A percentile compares a stretch with the other conserved stretches of the same genome.
phyloP scores from a whole-genome alignment of 202 grass and related monocot species.

The Setaria viridis region DNA sequence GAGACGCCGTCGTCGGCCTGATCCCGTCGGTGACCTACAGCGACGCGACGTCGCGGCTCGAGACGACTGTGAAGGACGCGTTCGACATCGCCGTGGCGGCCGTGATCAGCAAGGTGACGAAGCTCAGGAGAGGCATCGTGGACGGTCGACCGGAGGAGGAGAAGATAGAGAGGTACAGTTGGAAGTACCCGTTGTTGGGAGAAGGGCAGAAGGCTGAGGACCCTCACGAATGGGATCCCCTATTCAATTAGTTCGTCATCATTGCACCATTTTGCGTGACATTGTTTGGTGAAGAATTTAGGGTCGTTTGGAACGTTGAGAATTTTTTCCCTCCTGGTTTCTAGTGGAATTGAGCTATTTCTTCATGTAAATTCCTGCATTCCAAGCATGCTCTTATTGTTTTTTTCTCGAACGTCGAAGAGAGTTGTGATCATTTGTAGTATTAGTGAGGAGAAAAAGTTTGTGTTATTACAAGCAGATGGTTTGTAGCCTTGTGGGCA shows the following conservation, averaged over 20 bases:
- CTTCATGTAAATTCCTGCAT: not conserved
- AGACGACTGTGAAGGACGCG: slow-evolving; percentile 63
- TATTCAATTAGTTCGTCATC: slow-evolving; percentile 47
- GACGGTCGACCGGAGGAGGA: slow-evolving; percentile 35
- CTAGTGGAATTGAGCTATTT: not conserved
- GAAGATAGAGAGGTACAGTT: slow-evolving; percentile 57
- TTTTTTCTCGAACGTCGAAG: not conserved
- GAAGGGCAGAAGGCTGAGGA: slow-evolving; percentile 49
- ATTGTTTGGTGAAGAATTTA: not conserved
- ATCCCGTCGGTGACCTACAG: slow-evolving; percentile 66
- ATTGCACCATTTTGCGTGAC: not conserved
- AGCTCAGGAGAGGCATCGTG: slow-evolving; percentile 38
- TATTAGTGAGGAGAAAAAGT: not conserved
- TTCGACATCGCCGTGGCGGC: slow-evolving; percentile 68
- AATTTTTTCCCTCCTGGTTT: not conserved
- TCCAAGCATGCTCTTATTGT: not conserved
- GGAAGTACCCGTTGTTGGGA: slow-evolving; percentile 68
- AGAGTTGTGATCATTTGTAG: not conserved
- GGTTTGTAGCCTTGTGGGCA: not conserved
- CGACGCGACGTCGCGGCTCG: slow-evolving; percentile 55
- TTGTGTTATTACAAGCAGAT: not conserved
- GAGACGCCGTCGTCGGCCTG: slow-evolving; percentile 58
- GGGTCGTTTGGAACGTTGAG: not conserved
- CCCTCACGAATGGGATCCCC: slow-evolving; percentile 65
- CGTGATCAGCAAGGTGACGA: slow-evolving; percentile 63